Evolutionary conservation across 2,329 filamentous ascomycete genomes (phyloP).

Genomic region (Ramichloridium luteum): DNA sequence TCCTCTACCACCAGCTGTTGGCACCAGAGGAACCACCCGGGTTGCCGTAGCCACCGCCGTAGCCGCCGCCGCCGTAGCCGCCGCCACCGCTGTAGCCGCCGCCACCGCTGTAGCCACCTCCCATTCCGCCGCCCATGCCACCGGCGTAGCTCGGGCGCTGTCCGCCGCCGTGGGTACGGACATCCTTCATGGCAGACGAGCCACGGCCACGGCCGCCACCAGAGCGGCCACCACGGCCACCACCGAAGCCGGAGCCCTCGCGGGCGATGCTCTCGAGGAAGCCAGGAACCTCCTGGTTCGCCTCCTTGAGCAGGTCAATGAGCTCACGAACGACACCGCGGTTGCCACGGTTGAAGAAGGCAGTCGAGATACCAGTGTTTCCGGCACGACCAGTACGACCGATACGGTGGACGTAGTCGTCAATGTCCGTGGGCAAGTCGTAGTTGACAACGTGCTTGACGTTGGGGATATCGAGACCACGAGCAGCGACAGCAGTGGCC

Average conservation of each 20-base stretch:
- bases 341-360: constrained; percentile 99
- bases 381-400: constrained; percentile 99
- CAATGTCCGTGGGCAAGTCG: constrained; percentile 95
- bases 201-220: constrained; percentile 60
- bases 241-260: constrained; percentile 72
- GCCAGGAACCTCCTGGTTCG: constrained; percentile 86
- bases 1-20: constrained; percentile 18
- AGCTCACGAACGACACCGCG: constrained; percentile 93
- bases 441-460: constrained; percentile 98
- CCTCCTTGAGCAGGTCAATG: constrained; percentile 95
- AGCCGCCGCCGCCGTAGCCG: constrained; percentile 2
- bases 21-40: constrained; percentile 13
- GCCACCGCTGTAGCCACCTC: constrained; percentile 18
- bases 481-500: constrained; percentile 88
- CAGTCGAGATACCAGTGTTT: constrained; percentile 95
- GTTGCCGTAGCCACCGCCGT: constrained; percentile 13
- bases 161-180: constrained; percentile 48
- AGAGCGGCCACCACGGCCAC: constrained; percentile 52
- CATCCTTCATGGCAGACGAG: constrained; percentile 64
- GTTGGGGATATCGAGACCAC: constrained; percentile 83
- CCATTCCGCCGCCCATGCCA: constrained; percentile 38
- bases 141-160: constrained; percentile 50
- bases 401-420: constrained; percentile 98
- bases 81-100: constrained; percentile 5
- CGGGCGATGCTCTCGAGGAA: constrained; percentile 98